Percentiles rank a stretch among this genome's conserved stretches.
Conservation (phyloP, 495 filamentous ascomycete genomes). For the Penicillium taxi region DNA sequence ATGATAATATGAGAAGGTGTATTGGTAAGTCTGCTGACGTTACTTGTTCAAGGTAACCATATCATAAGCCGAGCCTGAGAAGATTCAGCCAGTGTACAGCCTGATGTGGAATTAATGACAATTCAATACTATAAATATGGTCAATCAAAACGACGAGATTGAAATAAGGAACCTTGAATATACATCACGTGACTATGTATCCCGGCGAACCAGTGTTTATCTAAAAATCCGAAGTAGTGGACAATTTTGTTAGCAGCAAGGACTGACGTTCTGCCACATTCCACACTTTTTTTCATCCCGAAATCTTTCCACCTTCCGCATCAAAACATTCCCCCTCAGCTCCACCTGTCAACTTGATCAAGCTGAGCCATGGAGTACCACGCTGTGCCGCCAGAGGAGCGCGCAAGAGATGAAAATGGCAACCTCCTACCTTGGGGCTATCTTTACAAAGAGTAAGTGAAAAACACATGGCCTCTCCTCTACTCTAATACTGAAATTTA, state of each 20-base stretch:
- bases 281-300: neutral
- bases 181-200: constrained; percentile 19
- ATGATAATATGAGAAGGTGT: too few species aligned
- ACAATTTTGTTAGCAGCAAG: constrained; percentile 1
- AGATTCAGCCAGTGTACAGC: too few species aligned
- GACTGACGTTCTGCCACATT: constrained; percentile 4
- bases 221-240: constrained; percentile 16
- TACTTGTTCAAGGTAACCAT: too few species aligned
- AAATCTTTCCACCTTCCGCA: neutral
- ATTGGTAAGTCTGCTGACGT: too few species aligned
- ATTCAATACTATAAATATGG: too few species aligned
- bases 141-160: too few species aligned
- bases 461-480: neutral
- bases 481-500: constrained; percentile 1
- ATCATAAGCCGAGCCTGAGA: too few species aligned
- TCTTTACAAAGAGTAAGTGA: constrained; percentile 51
- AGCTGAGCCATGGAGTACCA: constrained; percentile 51
- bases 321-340: constrained; percentile 1
- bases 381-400: constrained; percentile 56
- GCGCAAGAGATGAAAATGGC: constrained; percentile 52
- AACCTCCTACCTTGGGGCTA: constrained; percentile 54
- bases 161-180: too few species aligned
- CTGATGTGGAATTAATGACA: too few species aligned
- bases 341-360: neutral
- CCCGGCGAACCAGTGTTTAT: constrained; percentile 24